phyloP scores from a whole-genome alignment of 2,329 filamentous ascomycete genomes.

The Colletotrichum liriopes region DNA sequence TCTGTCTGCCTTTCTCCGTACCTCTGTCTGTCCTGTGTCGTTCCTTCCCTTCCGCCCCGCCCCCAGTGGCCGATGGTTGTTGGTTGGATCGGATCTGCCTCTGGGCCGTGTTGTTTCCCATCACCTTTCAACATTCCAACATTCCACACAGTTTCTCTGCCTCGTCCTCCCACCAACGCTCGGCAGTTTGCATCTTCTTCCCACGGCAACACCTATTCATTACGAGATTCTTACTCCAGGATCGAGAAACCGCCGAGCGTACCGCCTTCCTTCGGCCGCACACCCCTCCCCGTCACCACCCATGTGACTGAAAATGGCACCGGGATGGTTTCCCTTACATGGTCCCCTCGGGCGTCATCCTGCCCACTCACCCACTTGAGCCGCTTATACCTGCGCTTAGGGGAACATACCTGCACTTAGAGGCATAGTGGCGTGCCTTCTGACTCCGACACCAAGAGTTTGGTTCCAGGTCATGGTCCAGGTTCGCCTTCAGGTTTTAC shows the following conservation, averaged over 20 bases:
- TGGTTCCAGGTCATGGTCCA: slow-evolving; percentile 41
- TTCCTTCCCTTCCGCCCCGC: neutral
- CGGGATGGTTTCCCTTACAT: slow-evolving; percentile 48
- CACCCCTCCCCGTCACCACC: slow-evolving; percentile 22
- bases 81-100: neutral
- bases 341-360: slow-evolving; percentile 44
- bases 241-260: slow-evolving; percentile 19
- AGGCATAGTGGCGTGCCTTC: slow-evolving; percentile 37
- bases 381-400: slow-evolving; percentile 47
- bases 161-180: slow-evolving; percentile 7
- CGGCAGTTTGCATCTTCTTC: neutral
- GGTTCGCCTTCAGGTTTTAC: slow-evolving; percentile 15
- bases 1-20: neutral
- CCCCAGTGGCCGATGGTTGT: neutral
- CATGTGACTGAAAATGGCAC: slow-evolving; percentile 45
- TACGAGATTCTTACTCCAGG: slow-evolving; percentile 33
- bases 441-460: slow-evolving; percentile 41
- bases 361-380: slow-evolving; percentile 43
- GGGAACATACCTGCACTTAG: slow-evolving; percentile 44
- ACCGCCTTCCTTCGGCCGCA: slow-evolving; percentile 47
- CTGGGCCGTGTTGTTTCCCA: neutral
- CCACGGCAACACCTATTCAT: slow-evolving; percentile 10
- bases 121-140: slow-evolving; percentile 14
- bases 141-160: slow-evolving; percentile 2
- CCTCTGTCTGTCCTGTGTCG: neutral